A percentile compares a stretch with the other conserved stretches of the same genome.
Conservation (phyloP, 768 basidiomycete species). For the Imleria badia region DNA sequence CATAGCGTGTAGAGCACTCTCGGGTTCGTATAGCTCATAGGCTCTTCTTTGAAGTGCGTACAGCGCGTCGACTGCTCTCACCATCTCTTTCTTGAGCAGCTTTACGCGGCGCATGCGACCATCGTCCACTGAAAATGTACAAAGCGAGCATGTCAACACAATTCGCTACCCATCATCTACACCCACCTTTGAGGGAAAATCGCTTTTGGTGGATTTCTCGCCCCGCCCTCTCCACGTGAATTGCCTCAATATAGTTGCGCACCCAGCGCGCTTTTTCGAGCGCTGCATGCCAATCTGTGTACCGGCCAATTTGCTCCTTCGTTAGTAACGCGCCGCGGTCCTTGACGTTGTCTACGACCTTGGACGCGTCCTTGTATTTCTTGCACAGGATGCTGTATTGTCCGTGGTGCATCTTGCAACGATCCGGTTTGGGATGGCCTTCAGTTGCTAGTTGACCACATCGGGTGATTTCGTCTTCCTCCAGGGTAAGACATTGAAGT, state of each 20-base stretch:
- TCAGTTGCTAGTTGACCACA: constrained; percentile 20
- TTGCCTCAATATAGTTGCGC: constrained; percentile 31
- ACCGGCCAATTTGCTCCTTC: constrained; percentile 12
- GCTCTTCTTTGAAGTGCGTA: constrained; percentile 21
- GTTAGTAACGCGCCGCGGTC: constrained; percentile 15
- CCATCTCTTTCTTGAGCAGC: constrained; percentile 30
- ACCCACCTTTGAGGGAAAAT: constrained; percentile 34
- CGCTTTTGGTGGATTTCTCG: constrained; percentile 31
- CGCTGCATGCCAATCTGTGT: constrained; percentile 10
- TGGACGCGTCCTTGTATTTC: constrained; percentile 29
- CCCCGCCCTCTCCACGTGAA: constrained; percentile 32
- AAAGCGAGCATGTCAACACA: neutral
- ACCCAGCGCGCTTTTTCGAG: constrained; percentile 24
- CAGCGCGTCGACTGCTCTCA: constrained; percentile 18
- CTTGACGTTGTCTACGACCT: constrained; percentile 23
- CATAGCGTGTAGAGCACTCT: neutral
- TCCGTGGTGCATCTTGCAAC: constrained; percentile 27
- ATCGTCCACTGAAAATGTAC: constrained; percentile 23
- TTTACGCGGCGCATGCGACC: constrained; percentile 32
- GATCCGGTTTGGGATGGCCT: constrained; percentile 11
- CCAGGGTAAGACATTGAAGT: constrained; percentile 17
- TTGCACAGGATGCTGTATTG: constrained; percentile 26
- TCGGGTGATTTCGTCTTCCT: constrained; percentile 28
- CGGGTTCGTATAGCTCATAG: constrained; percentile 11
- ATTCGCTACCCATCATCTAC: neutral